Conservation (phyloP, 441 rosid genomes). For the Heliophila coronopifolia region DNA sequence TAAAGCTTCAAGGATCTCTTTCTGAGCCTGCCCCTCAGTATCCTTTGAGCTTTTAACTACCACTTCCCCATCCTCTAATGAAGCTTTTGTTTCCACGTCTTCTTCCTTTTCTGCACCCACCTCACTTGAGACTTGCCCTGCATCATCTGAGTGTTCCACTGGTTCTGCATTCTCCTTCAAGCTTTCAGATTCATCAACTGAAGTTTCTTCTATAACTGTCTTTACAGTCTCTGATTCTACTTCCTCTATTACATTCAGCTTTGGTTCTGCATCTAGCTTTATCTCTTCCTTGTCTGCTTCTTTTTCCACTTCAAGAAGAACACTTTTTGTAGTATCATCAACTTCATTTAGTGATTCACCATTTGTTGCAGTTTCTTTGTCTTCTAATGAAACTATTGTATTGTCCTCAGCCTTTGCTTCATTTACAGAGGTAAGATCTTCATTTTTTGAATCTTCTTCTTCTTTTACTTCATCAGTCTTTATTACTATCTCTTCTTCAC, state of each 20-base stretch:
- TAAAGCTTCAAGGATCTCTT: too few relatives aligned
- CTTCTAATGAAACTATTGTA: constrained; percentile 9
- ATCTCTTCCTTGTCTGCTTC: neutral
- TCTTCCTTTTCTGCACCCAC: constrained; percentile 13
- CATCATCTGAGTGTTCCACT: neutral
- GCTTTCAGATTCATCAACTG: constrained; percentile 11
- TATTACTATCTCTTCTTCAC: constrained; percentile 8
- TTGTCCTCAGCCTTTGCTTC: constrained; percentile 13
- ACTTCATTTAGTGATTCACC: constrained; percentile 3
- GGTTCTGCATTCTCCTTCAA: constrained; percentile 3
- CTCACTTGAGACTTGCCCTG: constrained; percentile 15
- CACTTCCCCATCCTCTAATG: neutral
- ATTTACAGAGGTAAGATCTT: constrained; percentile 7
- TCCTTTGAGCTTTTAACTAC: too few relatives aligned
- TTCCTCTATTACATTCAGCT: neutral
- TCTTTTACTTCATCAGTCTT: constrained; percentile 18
- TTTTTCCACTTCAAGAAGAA: neutral
- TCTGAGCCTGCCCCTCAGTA: too few relatives aligned
- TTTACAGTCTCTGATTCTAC: neutral
- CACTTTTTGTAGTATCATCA: constrained; percentile 18
- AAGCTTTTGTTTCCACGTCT: neutral
- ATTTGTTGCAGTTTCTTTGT: neutral
- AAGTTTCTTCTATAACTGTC: constrained; percentile 13
- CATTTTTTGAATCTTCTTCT: constrained; percentile 7
- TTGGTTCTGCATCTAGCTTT: neutral